A percentile compares a stretch with the other conserved stretches of the same genome.
These are phyloP conservation scores for Apocynum venetum DNA, from an alignment of 257 asterid species.

Conservation along the genomic window DNA sequence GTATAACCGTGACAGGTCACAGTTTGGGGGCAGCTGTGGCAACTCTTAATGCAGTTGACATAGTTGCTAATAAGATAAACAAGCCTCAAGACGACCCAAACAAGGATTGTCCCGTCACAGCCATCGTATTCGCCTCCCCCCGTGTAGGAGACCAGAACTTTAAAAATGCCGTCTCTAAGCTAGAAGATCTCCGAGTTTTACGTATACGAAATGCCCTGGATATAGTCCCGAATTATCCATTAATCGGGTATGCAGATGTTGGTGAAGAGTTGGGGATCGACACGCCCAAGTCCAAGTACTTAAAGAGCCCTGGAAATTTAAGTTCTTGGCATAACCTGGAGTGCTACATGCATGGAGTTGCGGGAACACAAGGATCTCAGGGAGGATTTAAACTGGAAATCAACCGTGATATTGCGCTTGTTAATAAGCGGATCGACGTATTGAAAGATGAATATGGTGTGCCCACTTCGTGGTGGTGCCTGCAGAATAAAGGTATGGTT, in stretches of 20 bases:
- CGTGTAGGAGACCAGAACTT: constrained; percentile 56
- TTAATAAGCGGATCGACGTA: constrained; percentile 47
- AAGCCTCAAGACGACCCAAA: constrained; percentile 28
- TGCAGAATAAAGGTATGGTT: constrained; percentile 70
- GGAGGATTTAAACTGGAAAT: constrained; percentile 55
- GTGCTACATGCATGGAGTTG: constrained; percentile 70
- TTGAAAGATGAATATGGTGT: constrained; percentile 54
- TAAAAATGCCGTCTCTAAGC: constrained; percentile 5
- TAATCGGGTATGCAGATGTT: constrained; percentile 44
- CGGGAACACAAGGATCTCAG: constrained; percentile 54
- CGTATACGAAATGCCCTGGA: constrained; percentile 49
- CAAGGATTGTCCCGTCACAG: constrained; percentile 60
- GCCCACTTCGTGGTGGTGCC: constrained; percentile 63
- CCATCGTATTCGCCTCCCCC: constrained; percentile 67
- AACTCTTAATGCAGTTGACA: constrained; percentile 65
- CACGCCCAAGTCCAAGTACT: constrained; percentile 44
- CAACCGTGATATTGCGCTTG: constrained; percentile 47
- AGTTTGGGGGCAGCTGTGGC: constrained; percentile 79
- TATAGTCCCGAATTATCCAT: constrained; percentile 56
- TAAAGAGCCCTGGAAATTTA: constrained; percentile 49
- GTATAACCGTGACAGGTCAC: constrained; percentile 75
- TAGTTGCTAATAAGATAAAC: constrained; percentile 51
- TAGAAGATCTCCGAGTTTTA: constrained; percentile 33
- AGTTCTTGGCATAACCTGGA: constrained; percentile 57
- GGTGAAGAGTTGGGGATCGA: constrained; percentile 61